Conservation (phyloP, 192 early-diverging fungal genomes). For the Diversispora epigaea region DNA sequence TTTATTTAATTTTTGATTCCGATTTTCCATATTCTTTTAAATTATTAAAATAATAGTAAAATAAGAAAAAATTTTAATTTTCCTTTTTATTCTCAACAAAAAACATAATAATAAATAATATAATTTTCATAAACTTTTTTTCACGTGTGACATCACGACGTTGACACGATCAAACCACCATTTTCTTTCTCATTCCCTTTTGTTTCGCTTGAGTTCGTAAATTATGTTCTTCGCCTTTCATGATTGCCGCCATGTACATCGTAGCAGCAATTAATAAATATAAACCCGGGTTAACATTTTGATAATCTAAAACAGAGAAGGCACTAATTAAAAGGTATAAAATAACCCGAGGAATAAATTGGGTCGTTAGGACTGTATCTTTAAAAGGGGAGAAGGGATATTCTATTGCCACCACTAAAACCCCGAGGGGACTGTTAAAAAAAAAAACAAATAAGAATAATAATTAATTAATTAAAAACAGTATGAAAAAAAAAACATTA, state of each 20-base stretch:
- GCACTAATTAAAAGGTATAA: neutral
- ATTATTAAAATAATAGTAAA: too few relatives aligned
- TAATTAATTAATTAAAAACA: neutral
- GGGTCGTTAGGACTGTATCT: neutral
- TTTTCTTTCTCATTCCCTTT: too few relatives aligned
- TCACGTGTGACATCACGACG: too few relatives aligned
- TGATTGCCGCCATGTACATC: constrained; percentile 4
- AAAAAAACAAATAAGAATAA: neutral
- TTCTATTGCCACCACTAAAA: constrained; percentile 21
- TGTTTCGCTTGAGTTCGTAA: too few relatives aligned
- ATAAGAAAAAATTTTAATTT: too few relatives aligned
- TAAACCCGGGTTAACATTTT: constrained; percentile 30
- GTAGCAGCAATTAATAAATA: constrained; percentile 9
- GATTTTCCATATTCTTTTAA: too few relatives aligned
- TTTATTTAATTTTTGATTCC: too few relatives aligned
- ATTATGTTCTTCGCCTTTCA: neutral
- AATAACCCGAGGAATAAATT: neutral
- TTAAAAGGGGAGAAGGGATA: neutral
- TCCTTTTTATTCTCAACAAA: too few relatives aligned
- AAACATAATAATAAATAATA: too few relatives aligned
- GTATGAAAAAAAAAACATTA: neutral
- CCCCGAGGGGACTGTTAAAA: neutral
- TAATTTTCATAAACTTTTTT: too few relatives aligned
- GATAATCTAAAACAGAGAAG: constrained; percentile 26
- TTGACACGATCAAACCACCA: too few relatives aligned